Percentiles rank a stretch among this genome's conserved stretches.
Conservation (phyloP, 768 basidiomycete species). For the Lactifluus echinatus region DNA sequence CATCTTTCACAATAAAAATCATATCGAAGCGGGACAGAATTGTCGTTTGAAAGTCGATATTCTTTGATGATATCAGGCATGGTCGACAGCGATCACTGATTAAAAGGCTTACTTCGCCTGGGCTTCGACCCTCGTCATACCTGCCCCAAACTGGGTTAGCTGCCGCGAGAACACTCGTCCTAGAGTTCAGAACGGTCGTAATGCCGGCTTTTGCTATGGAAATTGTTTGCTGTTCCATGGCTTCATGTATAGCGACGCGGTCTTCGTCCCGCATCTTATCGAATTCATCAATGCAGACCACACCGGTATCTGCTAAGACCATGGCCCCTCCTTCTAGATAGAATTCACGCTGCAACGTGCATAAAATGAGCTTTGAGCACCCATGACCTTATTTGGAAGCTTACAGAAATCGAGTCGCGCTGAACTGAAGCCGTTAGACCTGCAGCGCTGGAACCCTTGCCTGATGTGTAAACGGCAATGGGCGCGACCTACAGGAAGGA, state of each 20-base stretch:
- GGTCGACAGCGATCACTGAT: background rate
- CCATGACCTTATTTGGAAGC: conserved; percentile 21
- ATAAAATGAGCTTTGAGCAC: conserved; percentile 7
- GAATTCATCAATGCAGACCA: conserved; percentile 99
- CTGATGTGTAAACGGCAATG: conserved; percentile 96
- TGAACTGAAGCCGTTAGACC: conserved; percentile 98
- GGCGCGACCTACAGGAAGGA: conserved; percentile 66
- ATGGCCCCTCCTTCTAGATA: conserved; percentile 99
- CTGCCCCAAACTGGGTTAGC: conserved; percentile 98
- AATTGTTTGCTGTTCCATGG: conserved; percentile 99
- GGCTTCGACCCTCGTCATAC: conserved; percentile 94
- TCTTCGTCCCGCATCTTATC: conserved; percentile 99
- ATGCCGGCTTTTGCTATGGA: conserved; percentile 99
- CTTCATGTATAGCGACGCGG: conserved; percentile 97
- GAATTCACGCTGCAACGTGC: conserved; percentile 71
- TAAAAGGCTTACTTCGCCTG: conserved; percentile 65
- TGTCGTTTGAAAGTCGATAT: conserved; percentile 97
- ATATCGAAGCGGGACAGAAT: conserved; percentile 98
- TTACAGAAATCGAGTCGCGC: conserved; percentile 80
- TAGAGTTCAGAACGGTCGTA: conserved; percentile 91
- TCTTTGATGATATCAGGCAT: conserved; percentile 33
- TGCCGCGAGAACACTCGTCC: conserved; percentile 92
- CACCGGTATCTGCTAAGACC: conserved; percentile 97
- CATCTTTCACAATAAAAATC: conserved; percentile 99
- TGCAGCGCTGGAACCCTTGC: conserved; percentile 96